Percentiles rank a stretch among this genome's conserved stretches.
phyloP scores from a whole-genome alignment of 208 protist species.

The Tritrichomonas musculus region DNA sequence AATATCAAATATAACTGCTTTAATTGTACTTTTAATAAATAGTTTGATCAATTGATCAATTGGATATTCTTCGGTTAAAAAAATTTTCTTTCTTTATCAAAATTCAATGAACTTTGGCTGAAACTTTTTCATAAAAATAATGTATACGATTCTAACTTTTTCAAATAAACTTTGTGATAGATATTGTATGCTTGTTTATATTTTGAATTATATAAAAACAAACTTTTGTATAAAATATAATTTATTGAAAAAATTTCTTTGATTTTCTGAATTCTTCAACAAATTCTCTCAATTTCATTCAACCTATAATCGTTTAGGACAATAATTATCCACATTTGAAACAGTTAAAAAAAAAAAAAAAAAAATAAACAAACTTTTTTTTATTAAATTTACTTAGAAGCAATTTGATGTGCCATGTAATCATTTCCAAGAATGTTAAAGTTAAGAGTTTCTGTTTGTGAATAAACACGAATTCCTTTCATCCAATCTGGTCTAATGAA shows the following conservation, averaged over 20 bases:
- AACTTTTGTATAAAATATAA: not conserved
- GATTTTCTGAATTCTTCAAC: not conserved
- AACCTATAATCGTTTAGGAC: not conserved
- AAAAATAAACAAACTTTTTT: not conserved
- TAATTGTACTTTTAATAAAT: no score
- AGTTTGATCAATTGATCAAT: no score
- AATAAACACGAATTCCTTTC: not conserved
- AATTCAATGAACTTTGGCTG: no score
- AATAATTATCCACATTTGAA: not conserved
- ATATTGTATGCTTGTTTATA: no score
- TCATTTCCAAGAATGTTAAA: not conserved
- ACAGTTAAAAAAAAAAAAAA: not conserved
- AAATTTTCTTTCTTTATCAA: no score
- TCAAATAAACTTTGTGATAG: no score
- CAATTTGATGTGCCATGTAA: conserved; percentile 30
- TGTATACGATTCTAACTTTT: no score
- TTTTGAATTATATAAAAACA: no score
- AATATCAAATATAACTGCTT: no score
- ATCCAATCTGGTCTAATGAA: conserved; percentile 18
- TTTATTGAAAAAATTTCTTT: not conserved
- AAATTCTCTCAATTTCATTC: not conserved
- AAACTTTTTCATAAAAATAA: no score
- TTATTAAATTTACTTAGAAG: not conserved
- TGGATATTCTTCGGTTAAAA: no score
- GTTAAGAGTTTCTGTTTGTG: conserved; percentile 12